phyloP scores from a whole-genome alignment of 768 basidiomycete genomes.

The Thelephora ganbajun region DNA sequence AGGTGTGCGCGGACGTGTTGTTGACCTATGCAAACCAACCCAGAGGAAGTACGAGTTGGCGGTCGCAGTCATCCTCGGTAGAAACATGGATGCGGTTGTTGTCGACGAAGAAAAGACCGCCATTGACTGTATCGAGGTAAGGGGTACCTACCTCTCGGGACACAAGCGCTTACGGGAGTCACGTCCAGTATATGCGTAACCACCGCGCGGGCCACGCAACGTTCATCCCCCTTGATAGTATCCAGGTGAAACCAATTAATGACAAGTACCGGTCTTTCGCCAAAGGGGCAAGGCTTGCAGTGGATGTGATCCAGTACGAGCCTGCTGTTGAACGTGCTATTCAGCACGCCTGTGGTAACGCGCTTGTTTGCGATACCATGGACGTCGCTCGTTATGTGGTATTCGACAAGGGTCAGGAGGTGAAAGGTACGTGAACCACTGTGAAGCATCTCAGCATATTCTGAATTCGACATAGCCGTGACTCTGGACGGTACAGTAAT shows the following conservation, averaged over 20 bases:
- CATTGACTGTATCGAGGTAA: conserved; percentile 91
- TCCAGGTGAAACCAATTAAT: conserved; percentile 85
- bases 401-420: conserved; percentile 91
- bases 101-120: conserved; percentile 96
- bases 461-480: conserved; percentile 44
- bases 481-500: conserved; percentile 95
- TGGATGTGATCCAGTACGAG: conserved; percentile 49
- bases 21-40: conserved; percentile 91
- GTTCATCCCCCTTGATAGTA: conserved; percentile 96
- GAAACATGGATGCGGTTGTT: conserved; percentile 91
- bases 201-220: conserved; percentile 94
- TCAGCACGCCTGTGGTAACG: conserved; percentile 92
- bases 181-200: conserved; percentile 73
- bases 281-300: conserved; percentile 50
- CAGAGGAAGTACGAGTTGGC: conserved; percentile 86
- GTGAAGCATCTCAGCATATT: background rate
- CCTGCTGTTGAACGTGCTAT: conserved; percentile 85
- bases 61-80: conserved; percentile 81
- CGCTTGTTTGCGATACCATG: conserved; percentile 91
- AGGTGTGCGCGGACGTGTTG: conserved; percentile 88
- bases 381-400: conserved; percentile 83
- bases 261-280: conserved; percentile 91
- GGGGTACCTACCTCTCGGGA: conserved; percentile 3
- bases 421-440: conserved; percentile 57
- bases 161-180: background rate